Evolutionary conservation across 495 filamentous ascomycete genomes (phyloP), one percentile per base, ranked within the genome.

Genomic region (Coniosporium apollinis): DNA sequence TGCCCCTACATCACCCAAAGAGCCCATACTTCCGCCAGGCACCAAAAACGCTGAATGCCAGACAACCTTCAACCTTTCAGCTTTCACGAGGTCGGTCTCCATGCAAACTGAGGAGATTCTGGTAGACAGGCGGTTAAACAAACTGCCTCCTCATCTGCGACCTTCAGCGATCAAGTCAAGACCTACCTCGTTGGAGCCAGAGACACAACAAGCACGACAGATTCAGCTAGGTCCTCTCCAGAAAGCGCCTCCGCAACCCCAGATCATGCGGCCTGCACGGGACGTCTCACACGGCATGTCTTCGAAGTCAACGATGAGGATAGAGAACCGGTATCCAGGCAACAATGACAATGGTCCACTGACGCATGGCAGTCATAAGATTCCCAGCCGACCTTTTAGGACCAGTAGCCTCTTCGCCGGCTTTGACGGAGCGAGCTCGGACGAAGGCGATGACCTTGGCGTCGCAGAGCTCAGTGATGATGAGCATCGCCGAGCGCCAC

Each of bases 51-150:
- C 64, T 11, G 62, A 62, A 21, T 67, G 66, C 34, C 74, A 78
- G 45, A 62, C 64, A 22, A 52, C 50, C 24, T 56, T 63, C 34
- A 44, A 59, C 5, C 36, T 56, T 11, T 35, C 51, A n/a, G 41
- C 52, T 3, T 50, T 59, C 17, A 49, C 50, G 10, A 53, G 55
- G 14, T 74, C 73, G 15, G 56, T 64, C 19, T 62, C 60, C 3
- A 70, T 92, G 28, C 91, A 97, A 61, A 97, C 89, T 7, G 84
- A 94, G 37, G 76, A 79, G 41, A 92, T 94, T 41, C 62, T 74
- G 29, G 64, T 85, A 13, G 85, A 86, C 51, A 69, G 68, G 57
- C 67, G 83, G 35, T 62, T 77, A 19, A 65, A 74, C 28, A 79
- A 70, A 47, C 57, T 94, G 13, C 80, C 82, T 15, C 69, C 78